Percentiles rank a stretch among this genome's conserved stretches.
Evolutionary conservation across 2,329 filamentous ascomycete species (phyloP).

Genomic region (Sclerotinia nivalis): DNA sequence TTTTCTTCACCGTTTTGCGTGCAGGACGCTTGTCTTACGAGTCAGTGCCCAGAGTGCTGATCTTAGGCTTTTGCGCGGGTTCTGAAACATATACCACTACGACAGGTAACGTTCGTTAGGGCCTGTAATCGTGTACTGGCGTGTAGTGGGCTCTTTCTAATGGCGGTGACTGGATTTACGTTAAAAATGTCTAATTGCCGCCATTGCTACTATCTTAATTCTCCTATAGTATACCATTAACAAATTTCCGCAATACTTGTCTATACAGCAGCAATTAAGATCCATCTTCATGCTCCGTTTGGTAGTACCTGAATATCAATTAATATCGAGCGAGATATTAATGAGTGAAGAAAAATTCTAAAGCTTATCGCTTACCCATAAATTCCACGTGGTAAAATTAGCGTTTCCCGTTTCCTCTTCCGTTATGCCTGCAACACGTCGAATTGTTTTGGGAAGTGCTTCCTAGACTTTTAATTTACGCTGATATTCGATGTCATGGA

Average conservation of each 20-base stretch:
- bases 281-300: slow-evolving; percentile 12
- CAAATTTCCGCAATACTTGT: slow-evolving; percentile 12
- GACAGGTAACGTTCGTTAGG: slow-evolving; percentile 16
- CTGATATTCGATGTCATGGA: slow-evolving; percentile 11
- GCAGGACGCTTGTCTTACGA: slow-evolving; percentile 13
- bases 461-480: slow-evolving; percentile 11
- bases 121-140: neutral
- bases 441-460: neutral
- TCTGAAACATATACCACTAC: slow-evolving; percentile 19
- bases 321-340: slow-evolving; percentile 3
- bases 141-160: slow-evolving; percentile 8
- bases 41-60: slow-evolving; percentile 13
- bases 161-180: slow-evolving; percentile 8
- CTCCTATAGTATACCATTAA: neutral
- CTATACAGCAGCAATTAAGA: slow-evolving; percentile 1
- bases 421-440: neutral
- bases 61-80: neutral
- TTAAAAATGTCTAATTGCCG: slow-evolving; percentile 6
- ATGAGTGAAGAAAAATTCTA: neutral
- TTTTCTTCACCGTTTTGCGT: slow-evolving; percentile 20
- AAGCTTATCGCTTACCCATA: slow-evolving; percentile 16
- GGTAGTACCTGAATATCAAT: slow-evolving; percentile 14
- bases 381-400: slow-evolving; percentile 21
- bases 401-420: slow-evolving; percentile 1
- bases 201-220: neutral